phyloP scores from a whole-genome alignment of 441 rosid genomes.

The Gossypium gossypioides region DNA sequence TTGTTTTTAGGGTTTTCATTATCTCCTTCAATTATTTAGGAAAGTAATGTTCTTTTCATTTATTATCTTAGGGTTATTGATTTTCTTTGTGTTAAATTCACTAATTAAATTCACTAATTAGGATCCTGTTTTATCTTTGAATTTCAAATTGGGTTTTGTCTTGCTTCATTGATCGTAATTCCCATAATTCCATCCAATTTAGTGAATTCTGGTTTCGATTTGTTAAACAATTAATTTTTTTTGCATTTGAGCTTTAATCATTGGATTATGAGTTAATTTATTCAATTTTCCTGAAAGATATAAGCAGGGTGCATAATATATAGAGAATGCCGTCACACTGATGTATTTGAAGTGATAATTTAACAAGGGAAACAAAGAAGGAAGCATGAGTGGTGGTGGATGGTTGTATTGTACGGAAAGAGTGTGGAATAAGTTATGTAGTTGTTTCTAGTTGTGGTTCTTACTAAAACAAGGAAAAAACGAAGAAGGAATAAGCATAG shows the following conservation, averaged over 20 bases:
- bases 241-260: background rate
- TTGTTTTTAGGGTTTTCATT: background rate
- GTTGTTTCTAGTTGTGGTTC: constrained; percentile 20
- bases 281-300: background rate
- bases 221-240: background rate
- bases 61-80: background rate
- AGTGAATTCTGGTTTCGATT: background rate
- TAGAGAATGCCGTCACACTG: background rate
- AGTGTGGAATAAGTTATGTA: constrained; percentile 27
- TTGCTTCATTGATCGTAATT: constrained; percentile 7
- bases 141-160: background rate
- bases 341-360: constrained; percentile 2
- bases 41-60: background rate
- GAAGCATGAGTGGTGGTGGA: constrained; percentile 27
- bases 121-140: background rate
- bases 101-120: constrained; percentile 7
- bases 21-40: background rate
- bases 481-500: constrained; percentile 28
- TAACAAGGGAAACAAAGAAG: background rate
- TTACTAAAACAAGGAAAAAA: constrained; percentile 24
- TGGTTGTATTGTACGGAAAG: constrained; percentile 13
- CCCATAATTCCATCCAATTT: background rate
- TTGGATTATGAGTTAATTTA: background rate
- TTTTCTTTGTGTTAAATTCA: background rate
- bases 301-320: background rate